Conservation (phyloP, 1,139 yeast species). For the Pichia terricola region DNA sequence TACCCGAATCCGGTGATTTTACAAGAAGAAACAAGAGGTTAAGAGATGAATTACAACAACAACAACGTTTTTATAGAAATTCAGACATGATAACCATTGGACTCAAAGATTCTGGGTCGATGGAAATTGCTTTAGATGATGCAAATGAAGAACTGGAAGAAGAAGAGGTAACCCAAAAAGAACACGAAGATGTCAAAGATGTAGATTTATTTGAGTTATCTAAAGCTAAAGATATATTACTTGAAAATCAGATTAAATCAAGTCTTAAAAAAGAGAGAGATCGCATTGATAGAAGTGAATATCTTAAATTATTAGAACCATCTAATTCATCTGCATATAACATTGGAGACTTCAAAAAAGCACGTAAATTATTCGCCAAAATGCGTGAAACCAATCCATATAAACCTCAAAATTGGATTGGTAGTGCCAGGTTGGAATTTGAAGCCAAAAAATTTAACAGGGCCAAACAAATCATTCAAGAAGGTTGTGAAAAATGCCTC, state of each 20-base stretch:
- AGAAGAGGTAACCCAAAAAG: slow-evolving; percentile 19
- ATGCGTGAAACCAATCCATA: slow-evolving; percentile 65
- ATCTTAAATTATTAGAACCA: slow-evolving; percentile 13
- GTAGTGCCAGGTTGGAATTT: slow-evolving; percentile 74
- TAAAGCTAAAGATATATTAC: slow-evolving; percentile 41
- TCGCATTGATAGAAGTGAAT: slow-evolving; percentile 16
- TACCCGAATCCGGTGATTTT: slow-evolving; percentile 87
- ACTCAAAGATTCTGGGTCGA: slow-evolving; percentile 17
- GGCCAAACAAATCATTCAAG: slow-evolving; percentile 54
- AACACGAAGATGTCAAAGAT: slow-evolving; percentile 18
- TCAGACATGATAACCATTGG: slow-evolving; percentile 59
- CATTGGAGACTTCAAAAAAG: slow-evolving; percentile 47
- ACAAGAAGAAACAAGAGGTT: slow-evolving; percentile 72
- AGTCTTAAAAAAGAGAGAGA: slow-evolving; percentile 1
- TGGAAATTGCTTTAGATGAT: slow-evolving; percentile 19
- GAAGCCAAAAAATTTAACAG: slow-evolving; percentile 43
- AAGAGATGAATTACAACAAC: slow-evolving; percentile 52
- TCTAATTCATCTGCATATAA: slow-evolving; percentile 19
- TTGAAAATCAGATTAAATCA: slow-evolving; percentile 37
- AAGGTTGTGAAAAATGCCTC: slow-evolving; percentile 69
- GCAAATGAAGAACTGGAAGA: slow-evolving; percentile 20
- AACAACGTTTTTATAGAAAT: slow-evolving; percentile 68
- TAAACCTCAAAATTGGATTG: slow-evolving; percentile 79
- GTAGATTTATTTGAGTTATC: slow-evolving; percentile 40
- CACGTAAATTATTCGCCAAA: slow-evolving; percentile 54